Conservation (phyloP, 164 flowering plant species). For the Chimonanthus praecox region DNA sequence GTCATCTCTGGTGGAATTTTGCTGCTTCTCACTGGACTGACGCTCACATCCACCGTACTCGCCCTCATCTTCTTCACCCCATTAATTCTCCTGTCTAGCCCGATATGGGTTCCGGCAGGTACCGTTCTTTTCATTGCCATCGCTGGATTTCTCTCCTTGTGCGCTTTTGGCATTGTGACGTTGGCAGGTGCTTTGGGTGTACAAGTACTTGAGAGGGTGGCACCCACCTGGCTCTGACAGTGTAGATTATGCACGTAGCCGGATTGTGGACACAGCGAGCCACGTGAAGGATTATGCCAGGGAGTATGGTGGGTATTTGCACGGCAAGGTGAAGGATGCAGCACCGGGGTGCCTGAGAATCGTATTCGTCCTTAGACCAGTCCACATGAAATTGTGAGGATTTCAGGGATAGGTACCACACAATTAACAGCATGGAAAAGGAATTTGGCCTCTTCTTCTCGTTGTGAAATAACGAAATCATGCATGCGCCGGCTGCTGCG, state of each 20-base stretch:
- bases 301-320: constrained; percentile 81
- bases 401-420: too few species aligned
- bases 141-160: constrained; percentile 38
- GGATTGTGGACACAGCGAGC: constrained; percentile 77
- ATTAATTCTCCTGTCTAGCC: constrained; percentile 57
- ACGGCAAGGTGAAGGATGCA: constrained; percentile 71
- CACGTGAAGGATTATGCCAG: constrained; percentile 74
- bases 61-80: constrained; percentile 63
- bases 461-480: too few species aligned
- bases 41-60: constrained; percentile 50
- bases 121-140: constrained; percentile 33
- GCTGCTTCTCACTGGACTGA: constrained; percentile 62
- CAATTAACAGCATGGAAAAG: too few species aligned
- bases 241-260: constrained; percentile 63
- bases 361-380: background rate
- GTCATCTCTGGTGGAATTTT: constrained; percentile 49
- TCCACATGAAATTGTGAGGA: too few species aligned
- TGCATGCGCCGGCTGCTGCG: background rate
- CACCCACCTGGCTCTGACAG: constrained; percentile 65
- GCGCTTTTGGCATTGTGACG: constrained; percentile 37
- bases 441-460: background rate
- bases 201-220: constrained; percentile 52
- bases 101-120: constrained; percentile 72
- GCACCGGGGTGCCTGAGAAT: constrained; percentile 80
- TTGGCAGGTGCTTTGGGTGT: constrained; percentile 53